These are phyloP conservation scores for Colletotrichum euphorbiae DNA, from an alignment of 2,329 filamentous ascomycete genomes.

Conservation along the genomic window DNA sequence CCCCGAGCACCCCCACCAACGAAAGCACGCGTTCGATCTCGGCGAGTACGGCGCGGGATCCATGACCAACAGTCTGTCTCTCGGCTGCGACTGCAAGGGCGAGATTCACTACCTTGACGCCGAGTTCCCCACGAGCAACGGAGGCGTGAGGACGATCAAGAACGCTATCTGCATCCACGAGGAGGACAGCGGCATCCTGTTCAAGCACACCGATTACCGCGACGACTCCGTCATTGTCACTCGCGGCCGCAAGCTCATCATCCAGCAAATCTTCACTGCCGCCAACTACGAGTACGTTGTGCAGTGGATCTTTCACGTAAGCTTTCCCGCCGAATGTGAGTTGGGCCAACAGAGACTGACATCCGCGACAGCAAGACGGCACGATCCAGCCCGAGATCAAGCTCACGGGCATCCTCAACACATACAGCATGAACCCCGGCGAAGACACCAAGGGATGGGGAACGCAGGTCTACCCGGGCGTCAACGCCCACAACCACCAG, in stretches of 20 bases:
- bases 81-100: conserved; percentile 90
- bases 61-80: conserved; percentile 81
- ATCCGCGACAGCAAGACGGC: conserved; percentile 74
- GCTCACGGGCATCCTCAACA: conserved; percentile 93
- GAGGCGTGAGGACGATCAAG: conserved; percentile 83
- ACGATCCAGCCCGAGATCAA: conserved; percentile 93
- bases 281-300: conserved; percentile 92
- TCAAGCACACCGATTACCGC: conserved; percentile 95
- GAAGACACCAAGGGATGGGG: conserved; percentile 91
- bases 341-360: conserved; percentile 36
- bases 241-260: conserved; percentile 83
- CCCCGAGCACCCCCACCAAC: conserved; percentile 81
- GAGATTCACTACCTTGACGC: conserved; percentile 93
- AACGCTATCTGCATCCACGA: conserved; percentile 97
- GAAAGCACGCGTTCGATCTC: conserved; percentile 83
- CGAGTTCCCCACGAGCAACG: conserved; percentile 82
- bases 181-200: conserved; percentile 90
- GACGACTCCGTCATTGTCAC: conserved; percentile 90
- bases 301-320: conserved; percentile 82
- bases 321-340: conserved; percentile 7
- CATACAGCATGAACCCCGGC: conserved; percentile 81
- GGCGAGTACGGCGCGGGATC: conserved; percentile 86
- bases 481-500: conserved; percentile 96
- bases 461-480: conserved; percentile 88
- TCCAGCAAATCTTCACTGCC: conserved; percentile 94